Conservation (phyloP, 495 filamentous ascomycete species). For the Chaetomium tenue region DNA sequence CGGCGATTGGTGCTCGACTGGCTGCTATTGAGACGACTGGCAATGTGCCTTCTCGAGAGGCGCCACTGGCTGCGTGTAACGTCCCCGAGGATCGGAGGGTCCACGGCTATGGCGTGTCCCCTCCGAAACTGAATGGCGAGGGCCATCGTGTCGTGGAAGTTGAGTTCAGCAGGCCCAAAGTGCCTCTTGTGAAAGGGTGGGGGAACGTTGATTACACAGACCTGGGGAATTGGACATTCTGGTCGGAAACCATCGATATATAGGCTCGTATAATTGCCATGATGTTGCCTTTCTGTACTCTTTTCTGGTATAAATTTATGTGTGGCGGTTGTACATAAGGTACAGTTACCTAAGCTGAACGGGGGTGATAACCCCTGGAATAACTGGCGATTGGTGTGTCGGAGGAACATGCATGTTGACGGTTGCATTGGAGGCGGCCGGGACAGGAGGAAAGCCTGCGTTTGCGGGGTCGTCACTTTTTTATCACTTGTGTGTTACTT, state of each 20-base stretch:
- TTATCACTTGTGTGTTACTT: no score
- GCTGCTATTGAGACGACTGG: not conserved
- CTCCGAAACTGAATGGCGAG: not conserved
- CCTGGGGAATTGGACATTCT: not conserved
- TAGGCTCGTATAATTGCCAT: not conserved
- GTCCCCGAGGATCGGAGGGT: not conserved
- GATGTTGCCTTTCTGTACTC: no score
- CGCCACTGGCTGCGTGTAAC: not conserved
- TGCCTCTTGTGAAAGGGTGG: not conserved
- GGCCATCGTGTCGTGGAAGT: conserved; percentile 1
- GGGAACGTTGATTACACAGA: not conserved
- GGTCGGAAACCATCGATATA: not conserved
- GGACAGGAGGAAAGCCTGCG: no score
- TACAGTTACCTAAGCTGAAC: no score
- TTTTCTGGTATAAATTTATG: no score
- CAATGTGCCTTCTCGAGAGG: not conserved
- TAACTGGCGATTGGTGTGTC: no score
- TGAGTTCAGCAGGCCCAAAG: conserved; percentile 3
- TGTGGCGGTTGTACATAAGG: no score
- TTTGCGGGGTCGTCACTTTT: no score
- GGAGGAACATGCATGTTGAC: no score
- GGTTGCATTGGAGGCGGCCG: no score
- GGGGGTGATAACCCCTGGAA: no score
- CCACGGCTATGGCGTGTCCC: not conserved
- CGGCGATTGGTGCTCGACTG: conserved; percentile 4